Base-by-base conservation (phyloP, 371 early-diverging fungal genomes). In the Mucor racemosus region DNA sequence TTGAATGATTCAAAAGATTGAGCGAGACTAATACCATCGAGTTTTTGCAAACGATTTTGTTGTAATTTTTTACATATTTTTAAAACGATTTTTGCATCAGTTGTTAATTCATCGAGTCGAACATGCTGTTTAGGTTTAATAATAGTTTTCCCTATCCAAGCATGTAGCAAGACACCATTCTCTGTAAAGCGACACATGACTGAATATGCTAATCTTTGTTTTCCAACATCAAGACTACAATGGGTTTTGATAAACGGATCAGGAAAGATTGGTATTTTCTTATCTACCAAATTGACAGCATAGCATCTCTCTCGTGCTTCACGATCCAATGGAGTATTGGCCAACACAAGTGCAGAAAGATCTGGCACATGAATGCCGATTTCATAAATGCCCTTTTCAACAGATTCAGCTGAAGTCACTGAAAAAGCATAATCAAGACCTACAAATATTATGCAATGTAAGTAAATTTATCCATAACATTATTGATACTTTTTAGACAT, bases 311-410 rank as follows among this genome's bases (percentile, higher is more conserved):
- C 75, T 10, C 73, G 72, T 0, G 96, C 96, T 60, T 94, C 95
- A 54, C 79, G 78, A 75, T 97, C 97, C 69, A 97, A 70, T 1
- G 85, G 81, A 1, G 90, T 87, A 53, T 78, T 80, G 14, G 80
- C 80, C 57, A 72, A 73, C 5, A 97, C 91, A 84, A 91, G 94
- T 67, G 89, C 83, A 3, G 91, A 86, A 15, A 97, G 94, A 76
- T 98, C 98, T 56, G 96, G 91, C 63, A 97, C 95, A 74, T 98
- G 95, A 36, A 94, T 89, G 19, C 94, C 95, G 17, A 95, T 81
- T 66, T 91, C 88, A 65, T 74, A 89, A 0, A 76, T 41, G 40
- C 71, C 72, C 8, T 67, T 64, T 13, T 70, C 68, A 7, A 14
- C 19, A 9, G n/a, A 17, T 21, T 69, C 60, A 13, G 21, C 17